Evolutionary conservation across 108 stramenopile genomes (phyloP).

Genomic region (Skeletonema marinoi): DNA sequence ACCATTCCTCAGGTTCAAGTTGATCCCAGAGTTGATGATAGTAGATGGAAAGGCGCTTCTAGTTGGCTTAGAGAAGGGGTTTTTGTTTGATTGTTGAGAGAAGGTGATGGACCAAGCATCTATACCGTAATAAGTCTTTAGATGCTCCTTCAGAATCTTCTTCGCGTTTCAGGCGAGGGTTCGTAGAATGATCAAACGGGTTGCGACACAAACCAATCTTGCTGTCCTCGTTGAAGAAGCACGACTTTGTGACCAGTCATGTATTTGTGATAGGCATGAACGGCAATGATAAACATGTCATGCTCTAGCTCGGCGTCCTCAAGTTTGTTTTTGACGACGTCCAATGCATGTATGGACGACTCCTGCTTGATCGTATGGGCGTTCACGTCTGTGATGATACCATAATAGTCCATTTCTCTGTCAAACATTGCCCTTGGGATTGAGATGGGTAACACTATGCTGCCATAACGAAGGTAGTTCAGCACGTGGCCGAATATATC

Average conservation of each 20-base stretch:
- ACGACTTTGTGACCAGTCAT: not conserved
- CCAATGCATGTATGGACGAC: not conserved
- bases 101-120: not conserved
- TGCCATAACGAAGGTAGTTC: slow-evolving; percentile 24
- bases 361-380: not conserved
- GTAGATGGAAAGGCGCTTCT: too few relatives aligned
- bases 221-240: not conserved
- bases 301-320: not conserved
- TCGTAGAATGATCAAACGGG: not conserved
- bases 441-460: slow-evolving; percentile 1
- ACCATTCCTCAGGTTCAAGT: not conserved
- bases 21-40: not conserved
- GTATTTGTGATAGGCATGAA: slow-evolving; percentile 11
- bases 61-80: not conserved
- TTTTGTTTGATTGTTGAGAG: not conserved
- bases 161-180: not conserved
- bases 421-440: slow-evolving; percentile 4
- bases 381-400: not conserved
- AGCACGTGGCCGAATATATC: slow-evolving; percentile 16
- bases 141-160: not conserved
- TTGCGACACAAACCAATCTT: slow-evolving; percentile 4
- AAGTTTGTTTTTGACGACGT: not conserved
- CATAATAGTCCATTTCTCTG: slow-evolving; percentile 17
- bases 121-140: slow-evolving; percentile 6
- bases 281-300: slow-evolving; percentile 12